Conservation (phyloP, 2,329 filamentous ascomycete genomes). For the Calonectria montana region DNA sequence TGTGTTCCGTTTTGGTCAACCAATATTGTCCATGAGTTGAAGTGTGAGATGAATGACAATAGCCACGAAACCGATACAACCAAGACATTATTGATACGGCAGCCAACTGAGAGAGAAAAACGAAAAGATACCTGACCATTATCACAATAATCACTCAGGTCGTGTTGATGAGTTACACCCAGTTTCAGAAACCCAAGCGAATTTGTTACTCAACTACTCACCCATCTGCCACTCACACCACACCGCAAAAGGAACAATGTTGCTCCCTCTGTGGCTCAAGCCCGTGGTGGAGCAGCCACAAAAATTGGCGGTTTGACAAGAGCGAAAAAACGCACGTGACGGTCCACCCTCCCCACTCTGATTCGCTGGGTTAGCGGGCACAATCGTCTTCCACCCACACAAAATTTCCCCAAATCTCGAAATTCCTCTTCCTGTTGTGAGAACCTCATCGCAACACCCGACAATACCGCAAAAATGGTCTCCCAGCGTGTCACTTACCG, state of each 20-base stretch:
- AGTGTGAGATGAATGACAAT: neutral
- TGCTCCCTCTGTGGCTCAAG: slow-evolving; percentile 9
- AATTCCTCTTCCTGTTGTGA: slow-evolving; percentile 52
- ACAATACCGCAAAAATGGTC: slow-evolving; percentile 66
- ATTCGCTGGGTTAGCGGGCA: slow-evolving; percentile 54
- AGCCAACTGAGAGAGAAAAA: too few species aligned
- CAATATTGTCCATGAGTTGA: neutral
- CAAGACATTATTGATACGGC: neutral
- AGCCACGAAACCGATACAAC: neutral
- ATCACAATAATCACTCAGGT: too few species aligned
- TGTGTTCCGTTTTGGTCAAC: neutral
- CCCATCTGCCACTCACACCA: neutral
- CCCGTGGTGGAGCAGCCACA: slow-evolving; percentile 11
- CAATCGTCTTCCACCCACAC: slow-evolving; percentile 53
- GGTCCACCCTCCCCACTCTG: slow-evolving; percentile 35
- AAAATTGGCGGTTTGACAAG: neutral
- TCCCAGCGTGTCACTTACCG: slow-evolving; percentile 74
- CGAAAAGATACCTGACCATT: too few species aligned
- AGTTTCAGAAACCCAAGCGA: neutral
- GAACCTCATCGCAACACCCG: slow-evolving; percentile 51
- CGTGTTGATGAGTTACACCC: too few species aligned
- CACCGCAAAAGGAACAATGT: slow-evolving; percentile 13
- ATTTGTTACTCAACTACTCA: neutral
- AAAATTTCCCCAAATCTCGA: slow-evolving; percentile 57
- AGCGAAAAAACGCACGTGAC: slow-evolving; percentile 34